Evolutionary conservation across 352 stramenopile genomes (phyloP).

Genomic region (Phytophthora macrochlamydospora): DNA sequence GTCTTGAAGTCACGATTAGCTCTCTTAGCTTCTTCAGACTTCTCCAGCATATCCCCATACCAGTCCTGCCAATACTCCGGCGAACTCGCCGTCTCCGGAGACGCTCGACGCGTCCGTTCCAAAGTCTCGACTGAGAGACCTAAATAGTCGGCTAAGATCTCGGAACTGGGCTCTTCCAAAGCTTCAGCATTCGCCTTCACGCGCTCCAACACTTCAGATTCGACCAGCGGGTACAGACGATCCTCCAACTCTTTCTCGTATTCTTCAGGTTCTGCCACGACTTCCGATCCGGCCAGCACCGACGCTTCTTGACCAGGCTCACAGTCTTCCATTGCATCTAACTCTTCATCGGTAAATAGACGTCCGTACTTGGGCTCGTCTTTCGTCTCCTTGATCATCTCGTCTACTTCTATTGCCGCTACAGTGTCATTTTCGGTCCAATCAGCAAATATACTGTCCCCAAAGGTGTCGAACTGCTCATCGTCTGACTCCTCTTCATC

Average conservation of each 20-base stretch:
- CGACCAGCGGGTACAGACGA: conserved; percentile 1
- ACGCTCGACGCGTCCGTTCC: not conserved
- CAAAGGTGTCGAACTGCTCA: too few relatives aligned
- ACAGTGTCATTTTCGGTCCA: too few relatives aligned
- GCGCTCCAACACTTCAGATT: not conserved
- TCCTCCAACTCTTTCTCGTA: conserved; percentile 10
- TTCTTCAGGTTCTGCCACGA: not conserved
- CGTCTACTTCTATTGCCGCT: not conserved
- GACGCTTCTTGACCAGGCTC: not conserved
- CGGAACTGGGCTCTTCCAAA: not conserved
- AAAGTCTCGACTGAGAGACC: not conserved
- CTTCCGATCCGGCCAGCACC: not conserved
- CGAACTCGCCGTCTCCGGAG: not conserved
- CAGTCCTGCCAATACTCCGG: conserved; percentile 7
- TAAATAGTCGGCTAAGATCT: not conserved
- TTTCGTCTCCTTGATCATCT: not conserved
- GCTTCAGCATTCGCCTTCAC: not conserved
- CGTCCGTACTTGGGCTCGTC: not conserved
- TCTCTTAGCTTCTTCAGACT: conserved; percentile 1
- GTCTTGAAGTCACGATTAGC: conserved; percentile 5
- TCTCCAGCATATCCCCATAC: not conserved
- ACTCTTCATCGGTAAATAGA: not conserved
- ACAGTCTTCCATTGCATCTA: not conserved
- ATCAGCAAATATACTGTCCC: too few relatives aligned
- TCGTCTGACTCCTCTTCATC: too few relatives aligned